Evolutionary conservation across 768 basidiomycete species (phyloP).

Genomic region (Lactifluus rugatus): DNA sequence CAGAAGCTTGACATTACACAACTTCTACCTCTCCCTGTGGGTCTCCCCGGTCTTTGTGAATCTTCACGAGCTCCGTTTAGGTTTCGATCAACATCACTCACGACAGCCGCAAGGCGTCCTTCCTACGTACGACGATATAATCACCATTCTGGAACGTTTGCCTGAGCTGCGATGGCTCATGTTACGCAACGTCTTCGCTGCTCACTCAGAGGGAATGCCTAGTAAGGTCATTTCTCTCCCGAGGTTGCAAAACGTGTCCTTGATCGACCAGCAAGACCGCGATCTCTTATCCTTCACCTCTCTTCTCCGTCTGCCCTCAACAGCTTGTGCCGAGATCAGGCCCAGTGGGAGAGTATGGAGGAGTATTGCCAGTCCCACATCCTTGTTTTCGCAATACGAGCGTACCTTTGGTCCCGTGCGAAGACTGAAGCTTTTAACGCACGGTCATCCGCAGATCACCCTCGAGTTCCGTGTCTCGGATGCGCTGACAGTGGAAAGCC

Average conservation of each 20-base stretch:
- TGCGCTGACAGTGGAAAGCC: neutral
- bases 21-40: conserved; percentile 1
- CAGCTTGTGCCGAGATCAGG: neutral
- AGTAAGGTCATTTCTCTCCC: neutral
- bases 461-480: conserved; percentile 3
- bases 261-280: neutral
- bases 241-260: neutral
- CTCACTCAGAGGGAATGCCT: neutral
- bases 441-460: neutral
- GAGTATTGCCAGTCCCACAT: neutral
- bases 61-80: neutral
- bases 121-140: neutral
- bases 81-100: neutral
- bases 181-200: neutral
- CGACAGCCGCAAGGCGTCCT: neutral
- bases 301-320: neutral
- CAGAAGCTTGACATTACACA: neutral
- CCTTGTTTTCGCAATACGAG: neutral
- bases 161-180: neutral
- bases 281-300: neutral
- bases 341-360: neutral
- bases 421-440: conserved; percentile 1
- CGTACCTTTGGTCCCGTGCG: neutral
- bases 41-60: neutral
- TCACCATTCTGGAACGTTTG: neutral